Base-by-base conservation (phyloP, 2,329 filamentous ascomycete species). In the Aureobasidium mangrovei region DNA sequence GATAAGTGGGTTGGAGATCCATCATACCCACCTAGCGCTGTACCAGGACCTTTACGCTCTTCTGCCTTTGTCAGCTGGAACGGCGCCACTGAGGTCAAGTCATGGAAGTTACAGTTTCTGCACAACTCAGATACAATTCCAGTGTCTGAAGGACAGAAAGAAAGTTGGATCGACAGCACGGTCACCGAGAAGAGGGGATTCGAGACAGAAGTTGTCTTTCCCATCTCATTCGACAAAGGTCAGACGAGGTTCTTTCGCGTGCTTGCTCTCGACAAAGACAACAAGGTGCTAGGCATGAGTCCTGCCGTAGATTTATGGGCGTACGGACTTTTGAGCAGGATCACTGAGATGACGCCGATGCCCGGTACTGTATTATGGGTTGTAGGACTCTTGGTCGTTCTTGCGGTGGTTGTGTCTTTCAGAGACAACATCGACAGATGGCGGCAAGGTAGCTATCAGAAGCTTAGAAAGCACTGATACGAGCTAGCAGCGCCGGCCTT, bases 21-120 rank as follows among this genome's bases (percentile, higher is more conserved):
- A 3, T 51, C 58, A 9, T 38, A 61, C 60, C 10, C 74, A 70
- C 8, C 65, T 56, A 33, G 38, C 4, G 59, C 62, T 10, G 61
- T 69, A 63, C 3, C 66, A 67, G 40, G 63, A 2, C 56, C 64
- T 3, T 61, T 63, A 12, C 59, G 61, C 26, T 55, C 55, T 3
- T 54, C 63, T 4, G 58, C 73, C 1, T 81, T 78, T 62, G 77
- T 80, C 1, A 78, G 73, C 6, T 76, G 74, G 74, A 76, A 76
- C 56, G 74, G 74, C 3, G 73, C 72, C 0, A 76, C 74, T 0
- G 72, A 73, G 32, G 67, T 76, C 9, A 56, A 58, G 4, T 60
- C 61, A 3, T 77, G 79, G 80, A 63, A 72, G 3, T 75, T 80
- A 1, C 7, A 8, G 8, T 4, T 12, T 5, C 36, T 10, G 59